A percentile compares a stretch with the other conserved stretches of the same genome.
These are phyloP conservation scores for Acanthochlamys bracteata DNA, from an alignment of 106 monocot species.

Conservation along the genomic window DNA sequence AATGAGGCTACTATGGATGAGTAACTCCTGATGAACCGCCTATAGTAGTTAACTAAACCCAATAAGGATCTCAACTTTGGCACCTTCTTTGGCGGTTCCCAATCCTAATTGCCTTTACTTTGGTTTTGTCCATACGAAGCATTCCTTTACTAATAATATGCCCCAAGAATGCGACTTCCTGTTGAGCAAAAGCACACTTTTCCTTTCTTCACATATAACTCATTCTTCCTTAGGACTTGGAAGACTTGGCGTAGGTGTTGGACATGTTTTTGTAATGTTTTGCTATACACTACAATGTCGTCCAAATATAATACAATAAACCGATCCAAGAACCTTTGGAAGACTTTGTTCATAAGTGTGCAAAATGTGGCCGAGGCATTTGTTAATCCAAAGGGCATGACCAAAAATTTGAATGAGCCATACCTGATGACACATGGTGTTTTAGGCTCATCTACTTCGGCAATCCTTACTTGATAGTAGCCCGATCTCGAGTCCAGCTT, in stretches of 20 bases:
- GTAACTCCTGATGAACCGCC: not conserved
- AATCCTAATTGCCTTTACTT: not conserved
- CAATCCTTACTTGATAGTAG: constrained; percentile 14
- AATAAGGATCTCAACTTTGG: constrained; percentile 5
- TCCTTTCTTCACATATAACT: constrained; percentile 3
- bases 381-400: constrained; percentile 11
- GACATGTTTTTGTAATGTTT: not conserved
- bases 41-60: constrained; percentile 3
- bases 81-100: not conserved
- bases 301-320: constrained; percentile 1
- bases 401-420: constrained; percentile 5
- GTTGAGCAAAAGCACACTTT: not conserved
- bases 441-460: constrained; percentile 4
- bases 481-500: constrained; percentile 5
- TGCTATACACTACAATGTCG: constrained; percentile 1
- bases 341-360: constrained; percentile 2
- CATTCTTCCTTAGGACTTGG: not conserved
- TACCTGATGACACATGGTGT: constrained; percentile 7
- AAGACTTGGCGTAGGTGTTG: not conserved
- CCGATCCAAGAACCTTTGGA: not conserved
- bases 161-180: constrained; percentile 1
- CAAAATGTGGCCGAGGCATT: constrained; percentile 10
- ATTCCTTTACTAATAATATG: not conserved
- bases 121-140: not conserved
- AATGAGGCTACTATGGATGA: not conserved